Evolutionary conservation across 306 rosid species (phyloP).

Genomic region (Cucurbita moschata): DNA sequence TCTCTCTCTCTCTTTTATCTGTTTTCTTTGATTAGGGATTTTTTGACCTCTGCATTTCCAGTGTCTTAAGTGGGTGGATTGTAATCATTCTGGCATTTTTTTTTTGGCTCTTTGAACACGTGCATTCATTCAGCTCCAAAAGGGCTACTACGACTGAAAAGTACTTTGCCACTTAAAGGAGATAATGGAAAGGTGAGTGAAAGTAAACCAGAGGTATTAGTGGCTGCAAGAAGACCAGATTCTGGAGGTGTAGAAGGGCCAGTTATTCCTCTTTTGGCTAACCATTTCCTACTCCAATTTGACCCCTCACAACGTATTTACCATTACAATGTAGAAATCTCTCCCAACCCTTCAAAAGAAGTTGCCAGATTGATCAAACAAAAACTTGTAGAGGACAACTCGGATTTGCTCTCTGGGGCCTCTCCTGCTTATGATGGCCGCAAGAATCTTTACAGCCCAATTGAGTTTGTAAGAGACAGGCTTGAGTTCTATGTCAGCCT

Average conservation of each 20-base stretch:
- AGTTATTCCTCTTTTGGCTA: conserved; percentile 67
- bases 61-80: background rate
- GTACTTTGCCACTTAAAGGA: conserved; percentile 22
- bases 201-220: conserved; percentile 35
- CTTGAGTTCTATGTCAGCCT: conserved; percentile 78
- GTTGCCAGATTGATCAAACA: conserved; percentile 65
- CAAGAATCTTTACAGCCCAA: conserved; percentile 69
- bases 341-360: conserved; percentile 81
- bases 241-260: conserved; percentile 90
- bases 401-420: conserved; percentile 53
- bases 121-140: conserved; percentile 23
- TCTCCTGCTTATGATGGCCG: conserved; percentile 88
- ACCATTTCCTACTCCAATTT: conserved; percentile 75
- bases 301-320: conserved; percentile 55
- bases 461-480: conserved; percentile 70
- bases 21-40: background rate
- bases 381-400: conserved; percentile 51
- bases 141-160: conserved; percentile 30
- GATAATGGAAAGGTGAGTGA: conserved; percentile 36
- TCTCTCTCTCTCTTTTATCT: background rate
- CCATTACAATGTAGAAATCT: conserved; percentile 91
- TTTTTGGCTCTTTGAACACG: background rate
- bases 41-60: background rate
- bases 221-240: conserved; percentile 81
- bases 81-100: conserved; percentile 4